Conservation (phyloP, 73 alveolate genomes). For the Tetrahymena malaccensis region DNA sequence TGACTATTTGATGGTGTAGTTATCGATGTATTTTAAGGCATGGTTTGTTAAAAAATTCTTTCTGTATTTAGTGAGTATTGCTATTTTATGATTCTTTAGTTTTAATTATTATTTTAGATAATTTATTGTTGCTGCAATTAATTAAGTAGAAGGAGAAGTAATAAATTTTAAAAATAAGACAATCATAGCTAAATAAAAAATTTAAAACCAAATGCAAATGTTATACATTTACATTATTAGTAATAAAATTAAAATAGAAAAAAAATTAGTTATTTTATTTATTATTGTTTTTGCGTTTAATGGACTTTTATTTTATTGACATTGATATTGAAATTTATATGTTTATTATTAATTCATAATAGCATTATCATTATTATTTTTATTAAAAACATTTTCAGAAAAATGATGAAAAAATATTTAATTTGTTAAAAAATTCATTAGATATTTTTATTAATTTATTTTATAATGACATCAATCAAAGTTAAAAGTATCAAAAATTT, state of each 20-base stretch:
- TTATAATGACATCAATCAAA: not conserved
- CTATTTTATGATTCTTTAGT: not conserved
- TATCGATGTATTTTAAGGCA: not conserved
- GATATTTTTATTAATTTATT: no score
- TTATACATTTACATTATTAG: not conserved
- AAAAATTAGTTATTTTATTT: no score
- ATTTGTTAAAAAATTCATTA: no score
- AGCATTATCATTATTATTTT: no score
- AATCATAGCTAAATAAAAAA: not conserved
- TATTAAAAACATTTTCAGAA: no score
- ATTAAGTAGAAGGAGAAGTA: not conserved
- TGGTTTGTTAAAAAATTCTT: no score
- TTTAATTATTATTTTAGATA: not conserved
- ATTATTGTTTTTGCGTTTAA: not conserved
- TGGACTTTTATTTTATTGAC: no score
- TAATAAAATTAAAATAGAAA: not conserved
- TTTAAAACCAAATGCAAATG: not conserved
- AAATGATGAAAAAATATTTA: no score
- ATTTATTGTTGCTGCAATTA: not conserved
- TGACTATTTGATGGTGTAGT: not conserved
- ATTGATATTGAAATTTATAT: no score
- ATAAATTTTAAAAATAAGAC: not conserved
- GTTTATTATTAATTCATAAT: no score
- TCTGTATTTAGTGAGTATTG: no score
- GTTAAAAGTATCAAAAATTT: not conserved